These are phyloP conservation scores for Fagopyrum esculentum DNA, from an alignment of 148 eudicot genomes.

Conservation along the genomic window DNA sequence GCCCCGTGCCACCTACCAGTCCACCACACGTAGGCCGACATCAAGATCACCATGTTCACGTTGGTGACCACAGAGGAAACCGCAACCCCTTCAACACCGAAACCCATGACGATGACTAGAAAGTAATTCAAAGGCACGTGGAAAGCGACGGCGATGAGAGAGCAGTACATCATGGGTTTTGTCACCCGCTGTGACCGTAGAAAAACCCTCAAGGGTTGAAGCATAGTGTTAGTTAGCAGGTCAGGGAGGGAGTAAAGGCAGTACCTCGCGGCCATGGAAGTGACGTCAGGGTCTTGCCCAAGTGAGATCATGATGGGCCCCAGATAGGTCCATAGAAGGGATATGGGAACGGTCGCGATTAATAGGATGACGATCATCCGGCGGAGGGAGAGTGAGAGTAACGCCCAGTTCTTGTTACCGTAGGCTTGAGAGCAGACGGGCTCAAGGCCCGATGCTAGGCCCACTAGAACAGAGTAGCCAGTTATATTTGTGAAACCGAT, in stretches of 20 bases:
- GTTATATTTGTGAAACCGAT: slow-evolving; percentile 94
- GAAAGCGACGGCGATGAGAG: slow-evolving; percentile 55
- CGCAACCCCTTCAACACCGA: slow-evolving; percentile 80
- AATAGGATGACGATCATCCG: slow-evolving; percentile 77
- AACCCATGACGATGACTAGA: slow-evolving; percentile 37
- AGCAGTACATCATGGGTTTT: slow-evolving; percentile 81
- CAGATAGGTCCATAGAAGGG: slow-evolving; percentile 58
- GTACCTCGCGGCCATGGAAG: slow-evolving; percentile 63
- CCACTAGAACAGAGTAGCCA: slow-evolving; percentile 83
- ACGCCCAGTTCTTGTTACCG: slow-evolving; percentile 58
- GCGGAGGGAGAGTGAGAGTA: slow-evolving; percentile 49
- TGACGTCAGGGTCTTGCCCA: slow-evolving; percentile 73
- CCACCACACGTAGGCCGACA: slow-evolving; percentile 56
- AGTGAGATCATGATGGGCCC: slow-evolving; percentile 65
- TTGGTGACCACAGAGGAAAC: slow-evolving; percentile 70
- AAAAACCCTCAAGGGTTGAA: slow-evolving; percentile 80
- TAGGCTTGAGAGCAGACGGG: slow-evolving; percentile 81
- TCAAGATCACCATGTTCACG: slow-evolving; percentile 59
- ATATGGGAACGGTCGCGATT: slow-evolving; percentile 57
- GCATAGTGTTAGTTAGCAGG: slow-evolving; percentile 53
- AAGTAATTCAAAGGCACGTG: slow-evolving; percentile 73
- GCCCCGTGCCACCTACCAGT: slow-evolving; percentile 36
- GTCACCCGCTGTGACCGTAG: slow-evolving; percentile 85
- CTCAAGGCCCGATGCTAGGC: slow-evolving; percentile 81
- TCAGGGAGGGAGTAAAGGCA: slow-evolving; percentile 77